Evolutionary conservation across 768 basidiomycete genomes (phyloP), one percentile per base, ranked within the genome.

Genomic region (Tephrocybe sp.): DNA sequence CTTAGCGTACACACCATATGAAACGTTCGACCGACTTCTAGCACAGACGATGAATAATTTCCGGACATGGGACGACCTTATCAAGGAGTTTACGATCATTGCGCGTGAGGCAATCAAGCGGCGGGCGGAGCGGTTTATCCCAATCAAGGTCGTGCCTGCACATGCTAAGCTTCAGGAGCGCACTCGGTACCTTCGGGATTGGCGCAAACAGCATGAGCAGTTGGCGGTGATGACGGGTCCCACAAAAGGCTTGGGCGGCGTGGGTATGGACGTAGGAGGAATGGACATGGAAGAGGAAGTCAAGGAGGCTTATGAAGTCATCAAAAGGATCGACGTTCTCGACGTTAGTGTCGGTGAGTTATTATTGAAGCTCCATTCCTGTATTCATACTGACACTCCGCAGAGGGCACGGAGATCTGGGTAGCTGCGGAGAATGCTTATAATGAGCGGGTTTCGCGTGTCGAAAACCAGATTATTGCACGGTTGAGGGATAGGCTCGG

Each of bases 281-380:
- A 87, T 98, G 79, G 93, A 98, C 62, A 97, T 98, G 95, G 94
- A 95, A 64, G 93, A 93, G 60, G 96, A 98, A 66, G 94, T 98
- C 35, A 87, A 91, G 65, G 87, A 92, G 65, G 93, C 92, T 11
- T 99, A 98, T 66, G 96, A 99, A 64, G 86, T 89, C n/a, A 82
- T 99, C 61, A 98, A 97, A 76, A 83, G 92, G 59, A 93, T 97
- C 52, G 94, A 98, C 61, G 92, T 97, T 3, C 73, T 99, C 47
- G 97, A 99, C 65, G 93, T 98, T 5, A 92, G 92, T 32, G 76
- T 86, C 43, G 92, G 92, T 92, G 61, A 64, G 86, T 70, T 22
- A 25, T 26, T 45, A 19, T 27, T 30, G 34, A 34, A 56, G 21
- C 44, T 19, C 30, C 4, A 32, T 27, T 9, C 9, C 27, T 24